Evolutionary conservation across 768 basidiomycete genomes (phyloP).

Genomic region (Brasilioporus rufonigricans): DNA sequence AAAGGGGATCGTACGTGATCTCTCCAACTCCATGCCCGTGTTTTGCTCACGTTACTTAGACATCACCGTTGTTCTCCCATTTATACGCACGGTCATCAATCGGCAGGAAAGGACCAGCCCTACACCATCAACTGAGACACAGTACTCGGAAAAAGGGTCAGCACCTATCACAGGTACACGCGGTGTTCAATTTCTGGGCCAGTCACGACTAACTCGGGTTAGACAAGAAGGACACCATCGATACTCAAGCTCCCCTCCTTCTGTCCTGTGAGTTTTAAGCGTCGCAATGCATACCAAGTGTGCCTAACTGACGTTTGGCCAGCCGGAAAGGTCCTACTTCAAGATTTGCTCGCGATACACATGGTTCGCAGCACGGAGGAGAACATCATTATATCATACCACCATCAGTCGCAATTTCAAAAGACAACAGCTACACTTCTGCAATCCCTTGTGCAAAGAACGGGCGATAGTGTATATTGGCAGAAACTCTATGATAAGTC

Average conservation of each 20-base stretch:
- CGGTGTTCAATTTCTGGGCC: neutral
- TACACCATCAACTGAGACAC: slow-evolving; percentile 18
- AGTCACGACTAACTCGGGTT: neutral
- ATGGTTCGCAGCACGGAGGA: slow-evolving; percentile 31
- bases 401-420: slow-evolving; percentile 23
- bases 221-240: slow-evolving; percentile 27
- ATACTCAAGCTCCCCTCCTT: too few relatives aligned
- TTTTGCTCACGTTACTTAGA: slow-evolving; percentile 26
- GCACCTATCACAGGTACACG: slow-evolving; percentile 18
- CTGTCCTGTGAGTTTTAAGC: too few relatives aligned
- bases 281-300: too few relatives aligned
- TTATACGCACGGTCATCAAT: slow-evolving; percentile 39
- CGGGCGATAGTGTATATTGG: slow-evolving; percentile 38
- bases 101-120: slow-evolving; percentile 6
- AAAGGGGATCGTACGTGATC: too few relatives aligned
- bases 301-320: neutral
- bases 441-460: slow-evolving; percentile 31
- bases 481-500: slow-evolving; percentile 31
- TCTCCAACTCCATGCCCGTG: too few relatives aligned
- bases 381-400: slow-evolving; percentile 37
- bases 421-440: slow-evolving; percentile 30
- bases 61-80: too few relatives aligned
- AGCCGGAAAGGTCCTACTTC: slow-evolving; percentile 27
- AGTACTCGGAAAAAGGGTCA: too few relatives aligned
- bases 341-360: slow-evolving; percentile 39